Evolutionary conservation across 495 filamentous ascomycete species (phyloP).

Genomic region (Xylaria nigripes): DNA sequence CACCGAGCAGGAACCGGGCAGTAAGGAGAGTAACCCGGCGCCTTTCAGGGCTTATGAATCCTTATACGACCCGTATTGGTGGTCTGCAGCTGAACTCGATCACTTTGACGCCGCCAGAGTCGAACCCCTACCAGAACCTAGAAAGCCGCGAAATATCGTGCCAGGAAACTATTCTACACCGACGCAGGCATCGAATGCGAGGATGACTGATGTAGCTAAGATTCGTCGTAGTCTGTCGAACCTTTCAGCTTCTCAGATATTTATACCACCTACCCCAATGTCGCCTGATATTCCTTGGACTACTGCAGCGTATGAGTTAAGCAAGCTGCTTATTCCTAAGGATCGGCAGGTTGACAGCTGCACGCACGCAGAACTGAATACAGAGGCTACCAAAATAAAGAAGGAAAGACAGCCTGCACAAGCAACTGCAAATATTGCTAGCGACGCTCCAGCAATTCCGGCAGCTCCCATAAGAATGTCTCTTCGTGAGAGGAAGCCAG

Average conservation of each 20-base stretch:
- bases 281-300: conserved; percentile 78
- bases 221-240: conserved; percentile 23
- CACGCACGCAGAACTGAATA: conserved; percentile 65
- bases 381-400: conserved; percentile 51
- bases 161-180: conserved; percentile 58
- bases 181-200: conserved; percentile 31
- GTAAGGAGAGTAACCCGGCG: conserved; percentile 26
- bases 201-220: conserved; percentile 29
- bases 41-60: conserved; percentile 21
- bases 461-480: conserved; percentile 54
- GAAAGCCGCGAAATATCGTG: conserved; percentile 45
- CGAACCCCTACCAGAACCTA: conserved; percentile 36
- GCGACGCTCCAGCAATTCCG: conserved; percentile 28
- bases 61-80: conserved; percentile 65
- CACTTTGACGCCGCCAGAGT: conserved; percentile 53
- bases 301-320: conserved; percentile 68
- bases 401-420: conserved; percentile 52
- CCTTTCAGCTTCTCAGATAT: conserved; percentile 10
- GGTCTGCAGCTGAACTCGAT: conserved; percentile 58
- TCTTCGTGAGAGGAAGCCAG: conserved; percentile 60
- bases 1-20: conserved; percentile 46
- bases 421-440: conserved; percentile 17
- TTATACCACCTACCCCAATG: conserved; percentile 48
- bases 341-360: conserved; percentile 64
- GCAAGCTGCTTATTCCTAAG: conserved; percentile 70